Evolutionary conservation across 495 filamentous ascomycete genomes (phyloP).

Genomic region (Penicillium nucicola): DNA sequence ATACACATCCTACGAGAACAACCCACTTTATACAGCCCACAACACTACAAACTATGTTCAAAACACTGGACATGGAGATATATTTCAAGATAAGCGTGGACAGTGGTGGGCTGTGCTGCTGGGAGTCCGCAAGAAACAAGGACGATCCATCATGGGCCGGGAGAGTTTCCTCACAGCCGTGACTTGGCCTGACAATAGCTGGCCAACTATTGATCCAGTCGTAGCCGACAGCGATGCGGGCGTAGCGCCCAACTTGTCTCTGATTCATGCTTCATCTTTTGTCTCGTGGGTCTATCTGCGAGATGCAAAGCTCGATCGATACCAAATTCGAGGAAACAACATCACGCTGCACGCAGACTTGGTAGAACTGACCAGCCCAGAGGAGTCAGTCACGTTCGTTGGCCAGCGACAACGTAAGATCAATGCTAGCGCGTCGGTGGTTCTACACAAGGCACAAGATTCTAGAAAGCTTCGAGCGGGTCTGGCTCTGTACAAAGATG

Average conservation of each 20-base stretch:
- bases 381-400: neutral
- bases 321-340: neutral
- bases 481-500: constrained; percentile 16
- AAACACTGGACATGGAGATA: constrained; percentile 34
- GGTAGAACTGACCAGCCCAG: neutral
- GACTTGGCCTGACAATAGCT: constrained; percentile 39
- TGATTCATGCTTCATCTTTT: neutral
- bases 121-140: constrained; percentile 34
- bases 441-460: neutral
- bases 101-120: constrained; percentile 56
- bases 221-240: neutral
- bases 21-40: constrained; percentile 54
- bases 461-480: constrained; percentile 1
- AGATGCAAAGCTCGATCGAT: constrained; percentile 3
- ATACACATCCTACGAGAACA: constrained; percentile 48
- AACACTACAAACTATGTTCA: constrained; percentile 42
- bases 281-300: constrained; percentile 10
- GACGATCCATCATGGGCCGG: constrained; percentile 58
- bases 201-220: constrained; percentile 30
- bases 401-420: constrained; percentile 10
- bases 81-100: constrained; percentile 43
- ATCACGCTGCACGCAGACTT: neutral
- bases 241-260: neutral
- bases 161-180: constrained; percentile 56
- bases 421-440: neutral